Base-by-base conservation (phyloP, 352 stramenopile species). In the Pythium plurisporium region DNA sequence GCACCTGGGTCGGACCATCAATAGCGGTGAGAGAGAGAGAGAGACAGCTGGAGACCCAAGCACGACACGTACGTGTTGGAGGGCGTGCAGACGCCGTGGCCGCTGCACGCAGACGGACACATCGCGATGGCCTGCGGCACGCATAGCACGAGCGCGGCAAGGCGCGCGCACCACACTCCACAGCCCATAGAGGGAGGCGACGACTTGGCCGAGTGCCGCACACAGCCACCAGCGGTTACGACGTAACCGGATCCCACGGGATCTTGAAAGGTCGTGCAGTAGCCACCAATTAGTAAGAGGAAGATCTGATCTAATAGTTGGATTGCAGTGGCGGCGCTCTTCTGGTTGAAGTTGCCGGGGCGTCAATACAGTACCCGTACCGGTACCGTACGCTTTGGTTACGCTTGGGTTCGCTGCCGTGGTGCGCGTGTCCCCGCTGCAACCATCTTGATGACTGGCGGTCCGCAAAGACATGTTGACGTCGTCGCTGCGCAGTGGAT, bases 21-120 rank as follows among this genome's bases (percentile, higher is more conserved):
- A n/a, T n/a, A n/a, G n/a, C n/a, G n/a, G n/a, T n/a, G 31, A 37
- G 31, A 42, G 36, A 22, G 17, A 5, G 36, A 5, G 33, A 43
- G 11, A 23, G 20, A 29, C n/a, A n/a, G n/a, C n/a, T n/a, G n/a
- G n/a, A n/a, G n/a, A n/a, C n/a, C n/a, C n/a, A n/a, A 37, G 49
- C 5, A 27, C 10, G 11, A 10, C 14, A 42, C 57, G 42, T 46
- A 90, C 79, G 59, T 84, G 65, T 91, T 91, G 52, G 67, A 62
- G 19, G 43, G 59, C 19, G 54, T 69, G 59, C 82, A 91, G 5
- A 64, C 65, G 22, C 82, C 82, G 45, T 88, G 82, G 20, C 75
- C 73, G 64, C 73, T 83, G 72, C 82, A 91, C 4, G 76, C 75
- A 22, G 78, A 87, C 29, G 79, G 79, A 54, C 79, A 89, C 17